Percentiles rank a stretch among this genome's conserved stretches.
These are phyloP conservation scores for Suhomyces tanzawaensis DNA, from an alignment of 805 yeast species.

Conservation along the genomic window DNA sequence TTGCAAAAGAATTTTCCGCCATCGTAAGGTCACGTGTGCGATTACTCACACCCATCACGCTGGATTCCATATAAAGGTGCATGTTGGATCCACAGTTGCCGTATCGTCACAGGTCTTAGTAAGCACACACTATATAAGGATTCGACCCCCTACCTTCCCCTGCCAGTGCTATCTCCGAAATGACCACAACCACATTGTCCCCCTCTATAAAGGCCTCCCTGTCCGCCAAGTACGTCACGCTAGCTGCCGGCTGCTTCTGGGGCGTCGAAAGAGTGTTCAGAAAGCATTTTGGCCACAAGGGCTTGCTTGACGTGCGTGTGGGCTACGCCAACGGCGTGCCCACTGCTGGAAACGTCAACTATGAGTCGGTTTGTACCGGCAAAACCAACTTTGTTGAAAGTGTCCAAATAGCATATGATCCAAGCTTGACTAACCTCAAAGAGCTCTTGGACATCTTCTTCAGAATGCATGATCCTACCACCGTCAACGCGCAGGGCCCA, in stretches of 20 bases:
- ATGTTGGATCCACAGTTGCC: not conserved
- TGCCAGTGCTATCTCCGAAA: not conserved
- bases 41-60: not conserved
- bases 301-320: conserved; percentile 73
- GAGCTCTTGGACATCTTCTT: conserved; percentile 81
- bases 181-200: conserved; percentile 21
- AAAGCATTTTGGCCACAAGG: conserved; percentile 62
- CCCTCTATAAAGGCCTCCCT: conserved; percentile 34
- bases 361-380: conserved; percentile 73
- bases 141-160: not conserved
- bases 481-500: conserved; percentile 77
- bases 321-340: conserved; percentile 90
- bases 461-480: conserved; percentile 93
- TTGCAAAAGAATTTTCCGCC: too few species aligned
- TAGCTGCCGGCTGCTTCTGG: conserved; percentile 77
- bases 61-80: not conserved
- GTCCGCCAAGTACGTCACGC: conserved; percentile 35
- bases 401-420: conserved; percentile 80
- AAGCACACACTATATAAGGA: not conserved
- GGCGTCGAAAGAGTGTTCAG: conserved; percentile 83
- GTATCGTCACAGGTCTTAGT: not conserved
- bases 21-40: not conserved
- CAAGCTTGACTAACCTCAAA: conserved; percentile 52
- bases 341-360: conserved; percentile 37
- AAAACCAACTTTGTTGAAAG: conserved; percentile 79